Evolutionary conservation across 2,329 filamentous ascomycete species (phyloP).

Genomic region (Sordariomycetes sp.): DNA sequence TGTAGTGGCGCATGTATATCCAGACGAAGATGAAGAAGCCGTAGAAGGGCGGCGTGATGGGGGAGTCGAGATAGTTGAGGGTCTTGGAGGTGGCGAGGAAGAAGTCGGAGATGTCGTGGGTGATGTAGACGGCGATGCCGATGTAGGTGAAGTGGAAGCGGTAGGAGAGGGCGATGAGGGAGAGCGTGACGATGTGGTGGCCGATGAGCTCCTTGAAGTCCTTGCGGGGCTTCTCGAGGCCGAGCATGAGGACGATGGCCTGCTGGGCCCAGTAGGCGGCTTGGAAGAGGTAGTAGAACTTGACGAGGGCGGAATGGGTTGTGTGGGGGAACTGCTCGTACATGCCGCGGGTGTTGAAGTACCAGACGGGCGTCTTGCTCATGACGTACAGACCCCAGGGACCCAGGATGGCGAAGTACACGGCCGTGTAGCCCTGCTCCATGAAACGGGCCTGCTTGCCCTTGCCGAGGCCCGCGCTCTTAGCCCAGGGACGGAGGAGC

Average conservation of each 20-base stretch:
- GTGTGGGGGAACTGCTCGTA: constrained; percentile 82
- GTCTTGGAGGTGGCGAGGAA: constrained; percentile 90
- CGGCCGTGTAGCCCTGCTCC: constrained; percentile 90
- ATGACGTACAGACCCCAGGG: constrained; percentile 86
- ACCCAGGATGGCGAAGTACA: constrained; percentile 80
- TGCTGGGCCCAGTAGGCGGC: constrained; percentile 95
- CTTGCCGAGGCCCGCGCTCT: constrained; percentile 59
- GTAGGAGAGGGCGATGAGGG: constrained; percentile 79
- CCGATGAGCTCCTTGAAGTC: constrained; percentile 90
- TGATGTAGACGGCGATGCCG: constrained; percentile 86
- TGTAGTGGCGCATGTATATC: constrained; percentile 83
- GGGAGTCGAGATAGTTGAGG: constrained; percentile 80
- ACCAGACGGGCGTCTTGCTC: constrained; percentile 86
- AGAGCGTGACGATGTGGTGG: constrained; percentile 83
- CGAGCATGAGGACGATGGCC: constrained; percentile 75
- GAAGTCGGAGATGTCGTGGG: constrained; percentile 90
- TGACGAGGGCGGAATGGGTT: constrained; percentile 72
- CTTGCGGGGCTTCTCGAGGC: constrained; percentile 87
- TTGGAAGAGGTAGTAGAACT: constrained; percentile 93
- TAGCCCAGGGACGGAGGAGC: constrained; percentile 67
- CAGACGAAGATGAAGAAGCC: constrained; percentile 71
- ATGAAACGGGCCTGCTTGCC: constrained; percentile 86
- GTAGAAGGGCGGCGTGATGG: constrained; percentile 77
- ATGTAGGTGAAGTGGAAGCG: constrained; percentile 97
- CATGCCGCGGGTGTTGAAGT: constrained; percentile 87